Percentiles rank a stretch among this genome's conserved stretches.
Evolutionary conservation across 352 stramenopile genomes (phyloP).

Genomic region (Lagenidium giganteum): DNA sequence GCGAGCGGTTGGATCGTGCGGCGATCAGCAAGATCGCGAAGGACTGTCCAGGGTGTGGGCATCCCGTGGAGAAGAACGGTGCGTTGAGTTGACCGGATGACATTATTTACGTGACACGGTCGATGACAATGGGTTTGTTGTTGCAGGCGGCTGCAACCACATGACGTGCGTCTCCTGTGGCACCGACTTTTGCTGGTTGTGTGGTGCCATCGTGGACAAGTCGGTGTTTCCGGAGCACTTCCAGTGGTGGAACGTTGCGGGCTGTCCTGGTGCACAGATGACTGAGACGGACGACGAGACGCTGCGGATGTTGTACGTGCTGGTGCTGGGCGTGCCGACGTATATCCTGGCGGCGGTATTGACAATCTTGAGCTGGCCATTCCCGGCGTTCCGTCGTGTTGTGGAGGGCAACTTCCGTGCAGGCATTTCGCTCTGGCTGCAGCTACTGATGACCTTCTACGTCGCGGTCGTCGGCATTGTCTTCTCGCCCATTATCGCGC

Average conservation of each 20-base stretch:
- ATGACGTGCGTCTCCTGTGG: conserved; percentile 49
- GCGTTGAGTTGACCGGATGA: not conserved
- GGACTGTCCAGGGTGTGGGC: conserved; percentile 6
- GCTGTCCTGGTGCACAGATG: conserved; percentile 21
- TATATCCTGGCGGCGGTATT: conserved; percentile 7
- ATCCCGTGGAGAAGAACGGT: conserved; percentile 10
- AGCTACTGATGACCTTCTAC: conserved; percentile 8
- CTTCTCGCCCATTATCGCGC: too few relatives aligned
- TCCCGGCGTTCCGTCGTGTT: conserved; percentile 4
- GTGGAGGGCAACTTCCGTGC: conserved; percentile 4
- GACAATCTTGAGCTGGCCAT: conserved; percentile 7
- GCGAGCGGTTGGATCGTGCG: not conserved
- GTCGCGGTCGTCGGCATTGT: conserved; percentile 7
- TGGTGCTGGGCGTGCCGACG: conserved; percentile 5
- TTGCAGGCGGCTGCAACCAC: conserved; percentile 55
- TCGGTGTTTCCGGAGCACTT: conserved; percentile 53
- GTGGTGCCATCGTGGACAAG: conserved; percentile 36
- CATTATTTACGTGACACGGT: not conserved
- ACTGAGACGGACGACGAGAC: conserved; percentile 13
- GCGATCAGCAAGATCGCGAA: conserved; percentile 17
- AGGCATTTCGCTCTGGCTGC: conserved; percentile 14
- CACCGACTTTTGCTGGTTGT: conserved; percentile 67
- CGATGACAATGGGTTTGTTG: not conserved
- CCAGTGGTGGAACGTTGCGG: conserved; percentile 20
- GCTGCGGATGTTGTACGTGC: conserved; percentile 5